Conservation (phyloP, 495 filamentous ascomycete genomes). For the Penicillium arizonense region DNA sequence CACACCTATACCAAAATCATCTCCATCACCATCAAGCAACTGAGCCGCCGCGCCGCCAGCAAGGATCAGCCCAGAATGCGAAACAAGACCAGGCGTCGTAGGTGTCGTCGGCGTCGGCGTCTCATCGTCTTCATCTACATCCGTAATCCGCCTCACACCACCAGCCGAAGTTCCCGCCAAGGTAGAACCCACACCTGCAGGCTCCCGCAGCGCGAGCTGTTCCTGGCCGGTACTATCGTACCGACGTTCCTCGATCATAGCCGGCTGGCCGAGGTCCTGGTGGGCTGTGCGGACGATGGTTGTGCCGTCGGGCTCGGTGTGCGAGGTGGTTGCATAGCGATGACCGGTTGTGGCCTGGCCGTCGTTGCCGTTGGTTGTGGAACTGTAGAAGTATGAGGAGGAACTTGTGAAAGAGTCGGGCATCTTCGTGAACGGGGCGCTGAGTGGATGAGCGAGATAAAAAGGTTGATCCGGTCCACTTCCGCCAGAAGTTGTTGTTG, state of each 20-base stretch:
- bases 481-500: background rate
- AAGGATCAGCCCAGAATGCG: background rate
- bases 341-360: slow-evolving; percentile 29
- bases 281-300: slow-evolving; percentile 37
- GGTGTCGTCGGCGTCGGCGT: background rate
- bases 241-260: slow-evolving; percentile 33
- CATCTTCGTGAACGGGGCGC: slow-evolving; percentile 14
- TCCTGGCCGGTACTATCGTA: slow-evolving; percentile 39
- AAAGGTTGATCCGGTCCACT: slow-evolving; percentile 6
- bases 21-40: slow-evolving; percentile 9
- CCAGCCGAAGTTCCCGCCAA: slow-evolving; percentile 17
- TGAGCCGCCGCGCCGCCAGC: slow-evolving; percentile 5
- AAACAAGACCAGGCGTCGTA: background rate
- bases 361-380: slow-evolving; percentile 24
- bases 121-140: slow-evolving; percentile 14
- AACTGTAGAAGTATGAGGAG: slow-evolving; percentile 35
- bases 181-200: background rate
- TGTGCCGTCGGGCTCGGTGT: slow-evolving; percentile 35
- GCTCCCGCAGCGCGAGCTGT: slow-evolving; percentile 11
- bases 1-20: slow-evolving; percentile 8
- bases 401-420: slow-evolving; percentile 25
- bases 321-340: slow-evolving; percentile 33
- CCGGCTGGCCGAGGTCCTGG: slow-evolving; percentile 37
- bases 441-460: slow-evolving; percentile 9
- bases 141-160: slow-evolving; percentile 27